A percentile compares a stretch with the other conserved stretches of the same genome.
Conservation (phyloP, 1,284 basidiomycete genomes). For the Marasmius tenuissimus region DNA sequence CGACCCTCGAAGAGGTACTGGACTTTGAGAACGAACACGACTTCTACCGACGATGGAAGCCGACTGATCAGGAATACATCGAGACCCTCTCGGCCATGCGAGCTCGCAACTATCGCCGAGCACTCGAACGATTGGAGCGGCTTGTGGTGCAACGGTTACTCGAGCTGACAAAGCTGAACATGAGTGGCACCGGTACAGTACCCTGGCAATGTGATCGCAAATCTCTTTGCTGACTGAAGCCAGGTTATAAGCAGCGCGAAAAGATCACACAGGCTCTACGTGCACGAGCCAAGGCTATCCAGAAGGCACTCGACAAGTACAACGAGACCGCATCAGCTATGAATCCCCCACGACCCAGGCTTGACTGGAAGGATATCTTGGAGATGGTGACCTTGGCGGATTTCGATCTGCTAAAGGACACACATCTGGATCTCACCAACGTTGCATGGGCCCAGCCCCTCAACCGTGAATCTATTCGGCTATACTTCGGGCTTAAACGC, state of each 20-base stretch:
- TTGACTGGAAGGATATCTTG: slow-evolving; percentile 30
- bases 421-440: slow-evolving; percentile 23
- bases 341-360: slow-evolving; percentile 16
- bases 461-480: slow-evolving; percentile 20
- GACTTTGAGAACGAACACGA: too few relatives aligned
- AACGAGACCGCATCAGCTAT: slow-evolving; percentile 23
- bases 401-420: slow-evolving; percentile 34
- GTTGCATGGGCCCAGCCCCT: slow-evolving; percentile 28
- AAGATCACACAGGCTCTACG: slow-evolving; percentile 26
- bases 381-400: slow-evolving; percentile 30
- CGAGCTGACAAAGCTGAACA: slow-evolving; percentile 17
- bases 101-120: slow-evolving; percentile 17
- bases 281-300: slow-evolving; percentile 22
- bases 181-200: not conserved
- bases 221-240: not conserved
- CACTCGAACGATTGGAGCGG: slow-evolving; percentile 19
- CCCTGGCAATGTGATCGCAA: not conserved
- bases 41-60: slow-evolving; percentile 15
- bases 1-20: too few relatives aligned
- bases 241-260: slow-evolving; percentile 28
- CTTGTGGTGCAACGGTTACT: slow-evolving; percentile 23
- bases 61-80: slow-evolving; percentile 7
- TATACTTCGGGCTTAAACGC: slow-evolving; percentile 28
- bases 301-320: slow-evolving; percentile 24
- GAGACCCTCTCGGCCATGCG: slow-evolving; percentile 1